These are phyloP conservation scores for Aquilaria malaccensis DNA, from an alignment of 345 rosid genomes.

Conservation along the genomic window DNA sequence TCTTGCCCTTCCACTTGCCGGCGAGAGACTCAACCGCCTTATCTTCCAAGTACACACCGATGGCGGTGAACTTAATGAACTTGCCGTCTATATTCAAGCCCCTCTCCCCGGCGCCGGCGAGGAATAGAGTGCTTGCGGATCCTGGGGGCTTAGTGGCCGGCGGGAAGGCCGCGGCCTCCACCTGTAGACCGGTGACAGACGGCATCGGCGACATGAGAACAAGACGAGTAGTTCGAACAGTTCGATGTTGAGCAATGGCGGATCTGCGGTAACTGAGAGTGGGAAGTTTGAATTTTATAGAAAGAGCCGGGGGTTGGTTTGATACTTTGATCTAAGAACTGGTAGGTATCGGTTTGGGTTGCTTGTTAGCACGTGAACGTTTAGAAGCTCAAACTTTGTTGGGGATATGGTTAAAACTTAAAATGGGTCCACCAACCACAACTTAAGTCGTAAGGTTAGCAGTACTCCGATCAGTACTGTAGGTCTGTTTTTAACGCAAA, in stretches of 20 bases:
- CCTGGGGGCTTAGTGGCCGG: conserved; percentile 64
- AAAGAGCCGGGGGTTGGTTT: conserved; percentile 6
- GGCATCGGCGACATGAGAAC: conserved; percentile 16
- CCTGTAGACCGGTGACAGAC: conserved; percentile 27
- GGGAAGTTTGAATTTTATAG: conserved; percentile 10
- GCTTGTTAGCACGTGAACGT: too few relatives aligned
- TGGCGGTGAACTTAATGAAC: conserved; percentile 67
- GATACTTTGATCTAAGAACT: neutral
- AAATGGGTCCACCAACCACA: too few relatives aligned
- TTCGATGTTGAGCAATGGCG: neutral
- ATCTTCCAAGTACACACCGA: conserved; percentile 70
- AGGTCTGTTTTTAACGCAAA: too few relatives aligned
- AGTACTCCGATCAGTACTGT: too few relatives aligned
- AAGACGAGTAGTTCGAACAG: too few relatives aligned
- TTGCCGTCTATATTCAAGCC: conserved; percentile 72
- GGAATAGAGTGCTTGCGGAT: conserved; percentile 49
- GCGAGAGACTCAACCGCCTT: conserved; percentile 44
- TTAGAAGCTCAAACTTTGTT: too few relatives aligned
- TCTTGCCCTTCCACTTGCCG: conserved; percentile 68
- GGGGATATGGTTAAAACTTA: too few relatives aligned
- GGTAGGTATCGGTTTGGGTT: neutral
- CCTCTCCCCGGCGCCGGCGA: conserved; percentile 89
- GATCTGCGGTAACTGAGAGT: neutral
- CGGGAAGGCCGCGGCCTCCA: conserved; percentile 48
- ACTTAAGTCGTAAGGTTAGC: too few relatives aligned